phyloP scores from a whole-genome alignment of 345 rosid species.

The Rhizophora mangle region DNA sequence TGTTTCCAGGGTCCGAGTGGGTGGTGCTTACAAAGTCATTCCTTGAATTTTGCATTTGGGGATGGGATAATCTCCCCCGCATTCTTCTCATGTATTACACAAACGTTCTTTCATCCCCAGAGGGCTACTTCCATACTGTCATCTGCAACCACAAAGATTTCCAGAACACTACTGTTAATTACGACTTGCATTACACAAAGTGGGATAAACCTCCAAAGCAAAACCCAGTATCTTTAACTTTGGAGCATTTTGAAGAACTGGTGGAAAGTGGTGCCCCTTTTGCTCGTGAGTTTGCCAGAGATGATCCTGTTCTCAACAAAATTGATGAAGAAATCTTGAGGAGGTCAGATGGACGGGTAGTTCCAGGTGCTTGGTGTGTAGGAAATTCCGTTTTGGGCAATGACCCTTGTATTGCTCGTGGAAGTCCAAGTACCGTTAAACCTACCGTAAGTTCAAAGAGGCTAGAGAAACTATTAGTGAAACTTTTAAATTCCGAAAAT shows the following conservation, averaged over 20 bases:
- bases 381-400: conserved; percentile 34
- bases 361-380: conserved; percentile 63
- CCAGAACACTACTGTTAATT: conserved; percentile 85
- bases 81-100: conserved; percentile 87
- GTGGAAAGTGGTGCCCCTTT: conserved; percentile 85
- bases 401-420: conserved; percentile 48
- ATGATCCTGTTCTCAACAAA: conserved; percentile 54
- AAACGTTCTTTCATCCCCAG: conserved; percentile 72
- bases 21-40: conserved; percentile 71
- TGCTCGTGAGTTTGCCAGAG: conserved; percentile 63
- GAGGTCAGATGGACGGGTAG: conserved; percentile 35
- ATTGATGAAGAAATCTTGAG: conserved; percentile 60
- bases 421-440: conserved; percentile 49
- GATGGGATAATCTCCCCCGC: conserved; percentile 97
- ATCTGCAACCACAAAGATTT: conserved; percentile 85
- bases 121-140: conserved; percentile 91
- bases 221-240: conserved; percentile 48
- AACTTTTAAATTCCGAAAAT: conserved; percentile 61
- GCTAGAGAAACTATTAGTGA: conserved; percentile 66
- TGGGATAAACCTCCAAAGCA: conserved; percentile 85
- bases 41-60: conserved; percentile 87
- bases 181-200: conserved; percentile 66
- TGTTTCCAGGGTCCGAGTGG: conserved; percentile 67
- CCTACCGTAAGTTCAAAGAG: conserved; percentile 58
- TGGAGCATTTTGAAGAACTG: conserved; percentile 65